A percentile compares a stretch with the other conserved stretches of the same genome.
Conservation (phyloP, 441 rosid species). For the Gossypium armourianum region DNA sequence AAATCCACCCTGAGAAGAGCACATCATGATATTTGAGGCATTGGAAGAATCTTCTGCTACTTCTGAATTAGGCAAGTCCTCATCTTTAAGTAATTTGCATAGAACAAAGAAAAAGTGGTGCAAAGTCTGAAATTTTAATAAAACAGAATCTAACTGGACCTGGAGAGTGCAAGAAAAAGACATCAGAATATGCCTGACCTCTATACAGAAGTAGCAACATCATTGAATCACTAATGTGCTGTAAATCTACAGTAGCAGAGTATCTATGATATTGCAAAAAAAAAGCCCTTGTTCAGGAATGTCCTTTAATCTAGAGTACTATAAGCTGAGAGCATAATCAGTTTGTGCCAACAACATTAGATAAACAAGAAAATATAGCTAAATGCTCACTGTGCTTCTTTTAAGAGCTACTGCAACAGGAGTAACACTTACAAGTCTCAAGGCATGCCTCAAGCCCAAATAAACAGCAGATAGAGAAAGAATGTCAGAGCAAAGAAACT, state of each 20-base stretch:
- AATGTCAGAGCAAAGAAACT: constrained; percentile 64
- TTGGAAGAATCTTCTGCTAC: constrained; percentile 30
- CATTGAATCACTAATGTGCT: background rate
- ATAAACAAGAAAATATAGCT: background rate
- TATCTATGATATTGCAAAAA: background rate
- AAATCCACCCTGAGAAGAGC: constrained; percentile 79
- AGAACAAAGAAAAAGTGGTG: constrained; percentile 80
- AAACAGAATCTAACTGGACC: constrained; percentile 61
- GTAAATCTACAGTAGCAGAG: background rate
- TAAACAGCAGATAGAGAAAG: constrained; percentile 50
- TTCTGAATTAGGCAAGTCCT: constrained; percentile 32
- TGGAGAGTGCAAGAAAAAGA: constrained; percentile 27
- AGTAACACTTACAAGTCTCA: constrained; percentile 50
- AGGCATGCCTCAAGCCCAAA: constrained; percentile 70
- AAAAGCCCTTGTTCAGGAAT: background rate
- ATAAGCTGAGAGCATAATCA: background rate
- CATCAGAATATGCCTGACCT: background rate
- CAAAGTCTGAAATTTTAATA: constrained; percentile 58
- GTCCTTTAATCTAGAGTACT: background rate
- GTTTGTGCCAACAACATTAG: background rate
- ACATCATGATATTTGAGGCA: constrained; percentile 20
- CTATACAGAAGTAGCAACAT: background rate
- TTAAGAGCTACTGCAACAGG: constrained; percentile 10
- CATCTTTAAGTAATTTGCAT: constrained; percentile 64
- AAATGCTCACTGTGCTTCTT: background rate